Conservation (phyloP, 495 filamentous ascomycete species). For the Penicillium angulare region DNA sequence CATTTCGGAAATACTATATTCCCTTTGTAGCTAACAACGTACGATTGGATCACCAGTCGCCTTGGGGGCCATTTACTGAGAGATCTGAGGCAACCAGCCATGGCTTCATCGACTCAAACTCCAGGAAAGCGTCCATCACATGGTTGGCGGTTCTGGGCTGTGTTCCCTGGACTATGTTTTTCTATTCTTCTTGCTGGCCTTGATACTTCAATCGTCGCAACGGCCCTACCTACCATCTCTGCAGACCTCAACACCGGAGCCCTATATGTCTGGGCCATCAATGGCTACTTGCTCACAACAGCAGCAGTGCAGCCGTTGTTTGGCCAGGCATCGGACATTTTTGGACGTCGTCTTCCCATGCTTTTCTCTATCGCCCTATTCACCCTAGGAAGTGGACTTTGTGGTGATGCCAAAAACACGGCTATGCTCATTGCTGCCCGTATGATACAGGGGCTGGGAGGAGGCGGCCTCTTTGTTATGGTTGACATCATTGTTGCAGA, state of each 20-base stretch:
- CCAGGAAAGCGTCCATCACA: neutral
- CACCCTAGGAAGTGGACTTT: conserved; percentile 42
- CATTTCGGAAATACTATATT: too few relatives aligned
- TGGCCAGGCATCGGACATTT: conserved; percentile 48
- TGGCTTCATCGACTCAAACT: too few relatives aligned
- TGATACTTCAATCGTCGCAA: neutral
- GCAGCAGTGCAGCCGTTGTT: conserved; percentile 22
- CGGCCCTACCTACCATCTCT: neutral
- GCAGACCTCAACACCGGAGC: neutral
- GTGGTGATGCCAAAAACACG: conserved; percentile 28
- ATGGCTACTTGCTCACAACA: conserved; percentile 38
- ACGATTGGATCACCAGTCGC: too few relatives aligned
- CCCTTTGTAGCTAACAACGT: too few relatives aligned
- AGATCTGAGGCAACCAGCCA: too few relatives aligned
- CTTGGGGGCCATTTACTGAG: too few relatives aligned
- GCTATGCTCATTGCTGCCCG: conserved; percentile 27
- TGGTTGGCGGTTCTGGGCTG: neutral
- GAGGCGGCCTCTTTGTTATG: conserved; percentile 28
- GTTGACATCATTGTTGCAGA: conserved; percentile 34
- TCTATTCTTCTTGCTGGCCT: neutral
- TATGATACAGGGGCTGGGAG: conserved; percentile 29
- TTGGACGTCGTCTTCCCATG: conserved; percentile 46
- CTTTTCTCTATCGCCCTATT: conserved; percentile 30
- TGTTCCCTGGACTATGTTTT: neutral
- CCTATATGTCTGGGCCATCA: conserved; percentile 45